phyloP scores from a whole-genome alignment of 129 eudicot genomes.

The Tagetes patula region DNA sequence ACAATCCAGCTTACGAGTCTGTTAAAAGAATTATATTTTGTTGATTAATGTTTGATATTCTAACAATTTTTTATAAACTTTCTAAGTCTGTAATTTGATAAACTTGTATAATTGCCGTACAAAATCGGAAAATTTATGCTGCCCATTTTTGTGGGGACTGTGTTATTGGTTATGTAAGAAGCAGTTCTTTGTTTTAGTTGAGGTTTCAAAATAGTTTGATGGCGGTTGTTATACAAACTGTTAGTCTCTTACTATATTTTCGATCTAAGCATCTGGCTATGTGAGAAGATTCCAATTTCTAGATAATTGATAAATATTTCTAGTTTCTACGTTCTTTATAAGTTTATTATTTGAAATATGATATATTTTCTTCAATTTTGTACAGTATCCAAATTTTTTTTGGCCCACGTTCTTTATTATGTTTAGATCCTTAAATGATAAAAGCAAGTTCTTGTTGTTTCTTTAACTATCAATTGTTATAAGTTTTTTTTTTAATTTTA shows the following conservation, averaged over 20 bases:
- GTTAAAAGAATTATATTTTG: not conserved
- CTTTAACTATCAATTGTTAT: not conserved
- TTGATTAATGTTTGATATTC: not conserved
- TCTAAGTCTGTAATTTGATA: not conserved
- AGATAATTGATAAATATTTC: not conserved
- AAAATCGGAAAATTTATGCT: not conserved
- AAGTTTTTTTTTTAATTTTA: not conserved
- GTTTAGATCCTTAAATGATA: not conserved
- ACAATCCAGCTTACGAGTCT: not conserved
- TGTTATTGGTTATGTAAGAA: constrained; percentile 2
- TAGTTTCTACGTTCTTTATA: not conserved
- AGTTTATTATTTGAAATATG: not conserved
- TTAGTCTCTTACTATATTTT: not conserved
- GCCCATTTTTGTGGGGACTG: not conserved
- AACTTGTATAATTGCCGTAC: not conserved
- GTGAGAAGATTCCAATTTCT: not conserved
- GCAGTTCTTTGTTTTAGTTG: constrained; percentile 1
- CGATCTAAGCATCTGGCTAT: not conserved
- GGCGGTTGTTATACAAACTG: not conserved
- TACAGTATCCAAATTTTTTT: not conserved
- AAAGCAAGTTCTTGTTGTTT: not conserved
- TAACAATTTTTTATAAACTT: not conserved
- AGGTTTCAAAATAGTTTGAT: not conserved
- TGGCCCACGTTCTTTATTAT: not conserved
- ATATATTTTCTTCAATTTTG: not conserved